Evolutionary conservation across 2,329 filamentous ascomycete genomes (phyloP), one percentile per base, ranked within the genome.

Genomic region (Alternaria panax): DNA sequence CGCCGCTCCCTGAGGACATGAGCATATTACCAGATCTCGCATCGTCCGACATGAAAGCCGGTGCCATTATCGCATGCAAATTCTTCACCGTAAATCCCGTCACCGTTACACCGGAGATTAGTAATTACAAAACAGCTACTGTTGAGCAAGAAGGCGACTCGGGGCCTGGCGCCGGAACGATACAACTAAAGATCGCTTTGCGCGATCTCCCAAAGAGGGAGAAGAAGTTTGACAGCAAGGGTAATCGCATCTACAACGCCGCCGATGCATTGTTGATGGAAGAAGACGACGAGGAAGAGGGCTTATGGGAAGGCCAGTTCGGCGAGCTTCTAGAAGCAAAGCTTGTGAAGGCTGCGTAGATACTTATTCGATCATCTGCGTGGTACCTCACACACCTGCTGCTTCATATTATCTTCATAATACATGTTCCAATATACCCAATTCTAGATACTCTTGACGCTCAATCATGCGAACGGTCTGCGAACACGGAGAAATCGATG

Each of bases 171-270:
- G 82, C 86, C 48, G 83, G 79, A 4, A 79, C 73, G 0, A 73
- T 96, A 16, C 80, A 84, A 22, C 79, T 96, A 5, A 81, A 84
- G 11, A 83, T 96, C 3, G 92, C 92, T 2, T 84, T 84, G 62
- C 86, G 91, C 27, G 91, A 96, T 71, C 81, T 89, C 47, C 78
- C 84, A 12, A 77, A 59, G 46, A 83, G 86, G 54, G 74, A 88
- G 63, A 89, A 86, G 69, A 75, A 79, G 18, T 88, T 88, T 64
- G 88, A 94, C 66, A 83, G 87, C 38, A 89, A 90, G 0, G 92
- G 92, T 0, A 83, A 90, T 62, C 85, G 92, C 9, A 78, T 92
- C 9, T 96, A 94, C 68, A 88, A 85, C 62, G 91, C 88, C 58
- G 86, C 86, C 11, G 72, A 73, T 7, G 84, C 64, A 9, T 70